Percentiles rank a stretch among this genome's conserved stretches.
Evolutionary conservation across 345 rosid genomes (phyloP).

Genomic region (Chamaenerion angustifolium): DNA sequence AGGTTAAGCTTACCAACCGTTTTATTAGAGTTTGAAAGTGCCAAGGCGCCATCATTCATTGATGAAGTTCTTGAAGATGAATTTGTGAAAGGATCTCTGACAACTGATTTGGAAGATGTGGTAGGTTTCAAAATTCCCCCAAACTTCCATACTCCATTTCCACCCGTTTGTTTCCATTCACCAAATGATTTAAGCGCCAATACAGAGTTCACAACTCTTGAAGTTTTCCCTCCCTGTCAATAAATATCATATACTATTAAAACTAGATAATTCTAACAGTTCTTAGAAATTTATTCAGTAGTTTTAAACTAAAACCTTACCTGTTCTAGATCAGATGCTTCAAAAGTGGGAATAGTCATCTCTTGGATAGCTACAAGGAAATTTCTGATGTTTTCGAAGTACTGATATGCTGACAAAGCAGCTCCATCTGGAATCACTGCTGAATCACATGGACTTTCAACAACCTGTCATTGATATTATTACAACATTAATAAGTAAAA

Average conservation of each 20-base stretch:
- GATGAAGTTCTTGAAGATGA: constrained; percentile 35
- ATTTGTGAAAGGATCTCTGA: constrained; percentile 53
- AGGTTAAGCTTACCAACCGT: constrained; percentile 40
- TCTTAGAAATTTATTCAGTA: background rate
- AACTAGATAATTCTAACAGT: too few relatives aligned
- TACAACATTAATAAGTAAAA: background rate
- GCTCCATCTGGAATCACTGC: constrained; percentile 68
- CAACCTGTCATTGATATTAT: constrained; percentile 29
- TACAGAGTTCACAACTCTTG: constrained; percentile 62
- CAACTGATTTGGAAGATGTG: constrained; percentile 30
- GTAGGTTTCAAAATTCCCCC: constrained; percentile 38
- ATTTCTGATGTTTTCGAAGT: constrained; percentile 84
- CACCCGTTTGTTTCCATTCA: constrained; percentile 79
- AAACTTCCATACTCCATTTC: constrained; percentile 54
- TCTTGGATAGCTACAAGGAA: constrained; percentile 65
- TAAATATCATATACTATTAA: too few relatives aligned
- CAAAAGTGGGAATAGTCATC: constrained; percentile 73
- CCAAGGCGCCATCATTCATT: constrained; percentile 18
- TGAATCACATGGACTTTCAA: constrained; percentile 65
- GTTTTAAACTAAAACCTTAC: constrained; percentile 13
- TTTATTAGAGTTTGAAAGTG: constrained; percentile 14
- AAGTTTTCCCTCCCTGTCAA: constrained; percentile 24
- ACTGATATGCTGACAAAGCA: constrained; percentile 81
- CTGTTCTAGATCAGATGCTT: constrained; percentile 85
- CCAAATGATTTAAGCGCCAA: constrained; percentile 70